phyloP scores from a whole-genome alignment of 1,284 basidiomycete species.

The Malassezia psittaci region DNA sequence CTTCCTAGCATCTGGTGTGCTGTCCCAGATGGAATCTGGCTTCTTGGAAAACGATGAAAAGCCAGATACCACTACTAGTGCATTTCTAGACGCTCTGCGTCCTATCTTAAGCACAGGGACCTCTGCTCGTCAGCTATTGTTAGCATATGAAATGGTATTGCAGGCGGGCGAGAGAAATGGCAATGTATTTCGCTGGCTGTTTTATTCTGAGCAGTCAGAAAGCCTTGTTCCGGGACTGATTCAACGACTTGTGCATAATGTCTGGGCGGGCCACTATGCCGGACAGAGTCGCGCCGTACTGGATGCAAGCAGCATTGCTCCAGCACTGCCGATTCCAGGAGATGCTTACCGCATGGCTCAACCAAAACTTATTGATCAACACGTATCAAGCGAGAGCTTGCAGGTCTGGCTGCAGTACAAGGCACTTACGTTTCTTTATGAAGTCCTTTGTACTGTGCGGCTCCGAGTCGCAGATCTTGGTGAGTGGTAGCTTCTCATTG shows the following conservation, averaged over 20 bases:
- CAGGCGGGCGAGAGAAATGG: conserved; percentile 55
- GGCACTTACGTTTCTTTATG: conserved; percentile 49
- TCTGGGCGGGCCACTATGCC: conserved; percentile 46
- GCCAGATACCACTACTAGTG: neutral
- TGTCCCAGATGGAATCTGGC: neutral
- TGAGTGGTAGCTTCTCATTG: neutral
- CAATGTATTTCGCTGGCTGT: conserved; percentile 15
- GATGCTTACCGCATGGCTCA: conserved; percentile 18
- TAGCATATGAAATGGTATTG: conserved; percentile 66
- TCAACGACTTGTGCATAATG: conserved; percentile 39
- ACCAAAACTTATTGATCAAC: neutral
- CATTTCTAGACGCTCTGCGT: conserved; percentile 2
- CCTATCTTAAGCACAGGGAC: neutral
- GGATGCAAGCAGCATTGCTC: neutral
- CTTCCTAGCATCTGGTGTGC: neutral
- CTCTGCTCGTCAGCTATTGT: conserved; percentile 53
- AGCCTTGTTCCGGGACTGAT: conserved; percentile 23
- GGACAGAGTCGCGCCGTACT: conserved; percentile 4
- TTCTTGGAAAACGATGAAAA: neutral
- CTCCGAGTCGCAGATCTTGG: conserved; percentile 5
- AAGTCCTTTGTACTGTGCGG: conserved; percentile 36
- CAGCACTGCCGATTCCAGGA: conserved; percentile 9
- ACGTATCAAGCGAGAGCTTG: conserved; percentile 19
- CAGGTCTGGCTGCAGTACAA: conserved; percentile 22
- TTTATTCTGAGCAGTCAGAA: neutral